A percentile compares a stretch with the other conserved stretches of the same genome.
phyloP scores from a whole-genome alignment of 2,329 filamentous ascomycete species.

The Zymoseptoria brevis region DNA sequence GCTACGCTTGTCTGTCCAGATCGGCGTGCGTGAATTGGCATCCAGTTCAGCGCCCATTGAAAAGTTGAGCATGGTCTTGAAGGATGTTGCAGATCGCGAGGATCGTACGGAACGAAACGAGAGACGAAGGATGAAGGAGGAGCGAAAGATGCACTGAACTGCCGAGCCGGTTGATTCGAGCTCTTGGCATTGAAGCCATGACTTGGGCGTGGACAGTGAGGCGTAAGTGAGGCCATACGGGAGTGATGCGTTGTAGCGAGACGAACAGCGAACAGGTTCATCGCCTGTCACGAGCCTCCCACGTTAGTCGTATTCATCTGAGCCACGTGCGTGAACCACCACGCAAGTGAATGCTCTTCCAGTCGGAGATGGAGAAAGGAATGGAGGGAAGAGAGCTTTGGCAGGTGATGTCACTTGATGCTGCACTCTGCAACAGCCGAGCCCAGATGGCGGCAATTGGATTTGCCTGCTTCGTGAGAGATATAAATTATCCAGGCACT shows the following conservation, averaged over 20 bases:
- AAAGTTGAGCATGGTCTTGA: too few relatives aligned
- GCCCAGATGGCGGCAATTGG: background rate
- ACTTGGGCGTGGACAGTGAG: background rate
- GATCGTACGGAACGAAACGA: too few relatives aligned
- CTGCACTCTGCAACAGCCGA: background rate
- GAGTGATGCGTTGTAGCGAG: background rate
- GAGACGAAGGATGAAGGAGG: too few relatives aligned
- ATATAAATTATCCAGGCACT: too few relatives aligned
- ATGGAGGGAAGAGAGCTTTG: too few relatives aligned
- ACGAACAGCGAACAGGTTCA: background rate
- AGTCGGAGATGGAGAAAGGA: background rate
- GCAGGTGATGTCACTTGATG: background rate
- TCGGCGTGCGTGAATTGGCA: too few relatives aligned
- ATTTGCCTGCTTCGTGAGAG: background rate
- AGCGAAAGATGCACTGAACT: background rate
- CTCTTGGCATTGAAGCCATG: background rate
- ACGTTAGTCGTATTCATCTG: background rate
- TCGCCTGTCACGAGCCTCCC: background rate
- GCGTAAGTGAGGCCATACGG: background rate
- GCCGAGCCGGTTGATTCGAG: background rate
- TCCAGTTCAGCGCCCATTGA: too few relatives aligned
- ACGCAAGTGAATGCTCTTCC: background rate
- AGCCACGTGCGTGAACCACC: background rate
- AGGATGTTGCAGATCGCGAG: too few relatives aligned
- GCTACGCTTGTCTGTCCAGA: too few relatives aligned